Evolutionary conservation across 495 filamentous ascomycete species (phyloP), one percentile per base, ranked within the genome.

Genomic region (Penicillium psychrofluorescens): DNA sequence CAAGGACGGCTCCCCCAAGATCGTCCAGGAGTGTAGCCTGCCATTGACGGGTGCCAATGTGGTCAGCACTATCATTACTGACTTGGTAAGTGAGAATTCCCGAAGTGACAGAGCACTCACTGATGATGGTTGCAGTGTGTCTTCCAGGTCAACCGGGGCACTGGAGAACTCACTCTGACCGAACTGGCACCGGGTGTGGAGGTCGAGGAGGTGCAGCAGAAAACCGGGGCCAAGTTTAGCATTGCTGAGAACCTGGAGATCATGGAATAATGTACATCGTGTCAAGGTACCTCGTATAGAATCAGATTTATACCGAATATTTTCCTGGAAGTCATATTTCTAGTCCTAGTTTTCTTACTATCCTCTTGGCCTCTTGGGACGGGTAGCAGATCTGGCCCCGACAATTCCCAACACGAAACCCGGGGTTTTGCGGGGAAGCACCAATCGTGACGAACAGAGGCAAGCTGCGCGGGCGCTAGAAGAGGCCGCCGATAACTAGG

Each of bases 1-100:
- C 43, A 91, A 88, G 75, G 86, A 91, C 64, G 90, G 90, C 29
- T 82, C 80, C 29, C 72, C 86, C 13, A 95, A 95, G 80, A 87
- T 95, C 58, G 75, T 95, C 44, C 79, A 85, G 60, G 78, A 86
- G 61, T 95, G 90, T 66, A 78, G 77, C 11, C 84, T 95, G 68
- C 90, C 90, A 6, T 61, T 95, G 55, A 95, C 90, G 4, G 90
- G 90, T 12, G 84, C 79, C 34, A 78, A 79, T 16, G 94, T 89
- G 50, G 90, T 95, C 29, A 87, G 81, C 54, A 83, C 84, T 31
- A 95, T 96, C 45, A 95, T 96, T 51, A 96, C 90, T 0, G 90
- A 96, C 51, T 62, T 96, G 55, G 84, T 85, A 64, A 66, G 80
- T 77, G 12, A 8, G 27, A 9, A 8, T n/a, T 35, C 9, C 13